These are phyloP conservation scores for Canavalia gladiata DNA, from an alignment of 306 rosid genomes.

Conservation along the genomic window DNA sequence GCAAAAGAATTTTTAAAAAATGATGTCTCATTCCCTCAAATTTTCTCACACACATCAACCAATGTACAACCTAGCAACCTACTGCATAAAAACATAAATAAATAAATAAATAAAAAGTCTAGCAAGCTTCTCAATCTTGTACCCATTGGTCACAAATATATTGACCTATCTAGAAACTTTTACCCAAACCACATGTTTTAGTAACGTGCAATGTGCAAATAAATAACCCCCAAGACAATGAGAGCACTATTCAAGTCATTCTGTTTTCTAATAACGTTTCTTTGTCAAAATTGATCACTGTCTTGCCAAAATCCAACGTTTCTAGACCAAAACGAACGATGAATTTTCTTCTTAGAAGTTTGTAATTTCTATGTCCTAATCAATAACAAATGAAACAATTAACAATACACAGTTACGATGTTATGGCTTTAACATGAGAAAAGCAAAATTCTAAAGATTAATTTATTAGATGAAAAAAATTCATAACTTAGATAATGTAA, in stretches of 20 bases:
- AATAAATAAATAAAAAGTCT: too few relatives aligned
- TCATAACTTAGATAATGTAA: too few relatives aligned
- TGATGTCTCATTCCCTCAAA: too few relatives aligned
- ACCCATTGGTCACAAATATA: neutral
- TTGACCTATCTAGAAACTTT: constrained; percentile 32
- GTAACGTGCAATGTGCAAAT: constrained; percentile 28
- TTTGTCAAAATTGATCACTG: constrained; percentile 5
- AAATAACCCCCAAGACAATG: neutral
- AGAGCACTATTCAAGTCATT: neutral
- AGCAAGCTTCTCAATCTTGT: neutral
- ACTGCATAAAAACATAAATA: too few relatives aligned
- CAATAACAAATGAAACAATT: neutral
- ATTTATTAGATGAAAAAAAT: too few relatives aligned
- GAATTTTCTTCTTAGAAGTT: neutral
- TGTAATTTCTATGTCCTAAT: neutral
- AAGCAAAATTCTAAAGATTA: too few relatives aligned
- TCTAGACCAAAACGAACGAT: neutral
- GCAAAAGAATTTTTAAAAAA: too few relatives aligned
- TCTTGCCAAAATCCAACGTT: neutral
- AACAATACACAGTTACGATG: neutral
- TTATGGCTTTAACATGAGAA: too few relatives aligned
- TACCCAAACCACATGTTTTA: neutral
- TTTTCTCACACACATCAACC: neutral
- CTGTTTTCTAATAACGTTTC: neutral
- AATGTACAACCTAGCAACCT: neutral